Base-by-base conservation (phyloP, 2,329 filamentous ascomycete genomes). In the Trichoderma gracile region DNA sequence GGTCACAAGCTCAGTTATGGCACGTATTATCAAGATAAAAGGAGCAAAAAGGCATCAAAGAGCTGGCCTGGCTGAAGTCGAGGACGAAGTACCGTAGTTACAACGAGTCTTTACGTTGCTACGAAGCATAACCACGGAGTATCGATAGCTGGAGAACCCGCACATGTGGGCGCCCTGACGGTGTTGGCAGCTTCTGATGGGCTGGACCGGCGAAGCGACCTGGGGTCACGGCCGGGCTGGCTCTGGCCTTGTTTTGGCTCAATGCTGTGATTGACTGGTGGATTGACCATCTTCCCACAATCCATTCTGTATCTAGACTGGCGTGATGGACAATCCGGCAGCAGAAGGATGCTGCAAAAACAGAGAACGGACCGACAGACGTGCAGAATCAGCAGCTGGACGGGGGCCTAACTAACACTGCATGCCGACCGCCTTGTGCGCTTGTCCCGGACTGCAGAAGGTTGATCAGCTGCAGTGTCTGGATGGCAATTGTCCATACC, bases 171-270 rank as follows among this genome's bases (percentile, higher is more conserved):
- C 33, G 59, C 59, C 46, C 53, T 38, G 33, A 38, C 33, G 33
- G 33, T 54, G 59, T 54, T 64, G 61, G 61, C 61, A 64, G 52
- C 53, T 43, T 58, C 53, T 64, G 61, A 64, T 64, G 61, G 61
- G 61, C 53, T 56, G 45, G 52, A 42, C 57, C 17, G 33, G 38
- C 47, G 46, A 60, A 60, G 57, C 57, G 57, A n/a, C 15, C 38
- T 43, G 45, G 21, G 33, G 25, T 46, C 46, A 33, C 23, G 47
- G 8, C 45, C 46, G 30, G 45, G 43, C 43, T 58, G 55, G 23
- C 25, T 5, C 5, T 25, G 25, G n/a, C 55, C 43, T 43, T 52
- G 57, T 52, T 30, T 52, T 15, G 21, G 47, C 47, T 25, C 10
- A 33, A n/a, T 33, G 30, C 7, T 47, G 15, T 21, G 46, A 43